Conservation (phyloP, 2,329 filamentous ascomycete species). For the Monosporascus sp. region DNA sequence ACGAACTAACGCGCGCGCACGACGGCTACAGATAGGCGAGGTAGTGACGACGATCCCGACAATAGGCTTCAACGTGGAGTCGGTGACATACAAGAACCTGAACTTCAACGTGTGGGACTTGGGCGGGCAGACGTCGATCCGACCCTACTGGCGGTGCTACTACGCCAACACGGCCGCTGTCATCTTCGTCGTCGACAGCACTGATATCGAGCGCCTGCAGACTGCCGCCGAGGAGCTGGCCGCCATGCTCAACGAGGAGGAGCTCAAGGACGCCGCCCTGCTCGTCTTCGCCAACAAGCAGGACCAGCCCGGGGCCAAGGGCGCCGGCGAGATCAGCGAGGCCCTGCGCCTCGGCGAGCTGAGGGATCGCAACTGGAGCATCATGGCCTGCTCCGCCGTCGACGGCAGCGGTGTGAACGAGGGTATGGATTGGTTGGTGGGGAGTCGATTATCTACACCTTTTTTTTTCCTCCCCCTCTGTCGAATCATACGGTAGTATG, state of each 20-base stretch:
- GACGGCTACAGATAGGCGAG: constrained; percentile 72
- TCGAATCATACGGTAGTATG: too few relatives aligned
- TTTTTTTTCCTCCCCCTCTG: too few relatives aligned
- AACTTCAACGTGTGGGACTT: constrained; percentile 99
- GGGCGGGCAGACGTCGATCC: constrained; percentile 95
- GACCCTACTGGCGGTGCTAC: constrained; percentile 99
- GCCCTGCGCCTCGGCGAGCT: constrained; percentile 84
- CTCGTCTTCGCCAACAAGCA: constrained; percentile 99
- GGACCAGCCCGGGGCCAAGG: constrained; percentile 94
- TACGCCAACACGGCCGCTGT: constrained; percentile 98
- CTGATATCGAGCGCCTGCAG: constrained; percentile 89
- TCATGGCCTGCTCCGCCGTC: constrained; percentile 94
- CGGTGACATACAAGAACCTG: constrained; percentile 95
- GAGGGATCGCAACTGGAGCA: constrained; percentile 97
- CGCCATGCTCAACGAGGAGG: constrained; percentile 95
- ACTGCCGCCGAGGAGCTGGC: constrained; percentile 89
- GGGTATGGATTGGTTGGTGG: constrained; percentile 98
- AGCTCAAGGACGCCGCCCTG: constrained; percentile 85
- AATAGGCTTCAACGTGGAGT: constrained; percentile 99
- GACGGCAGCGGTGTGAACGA: constrained; percentile 92
- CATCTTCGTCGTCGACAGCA: constrained; percentile 97
- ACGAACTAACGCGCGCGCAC: constrained; percentile 4
- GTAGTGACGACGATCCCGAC: constrained; percentile 99
- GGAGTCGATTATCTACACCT: constrained; percentile 35
- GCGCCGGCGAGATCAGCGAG: constrained; percentile 93